Percentiles rank a stretch among this genome's conserved stretches.
These are phyloP conservation scores for Nelumbo lutea DNA, from an alignment of 164 flowering plant genomes.

Conservation along the genomic window DNA sequence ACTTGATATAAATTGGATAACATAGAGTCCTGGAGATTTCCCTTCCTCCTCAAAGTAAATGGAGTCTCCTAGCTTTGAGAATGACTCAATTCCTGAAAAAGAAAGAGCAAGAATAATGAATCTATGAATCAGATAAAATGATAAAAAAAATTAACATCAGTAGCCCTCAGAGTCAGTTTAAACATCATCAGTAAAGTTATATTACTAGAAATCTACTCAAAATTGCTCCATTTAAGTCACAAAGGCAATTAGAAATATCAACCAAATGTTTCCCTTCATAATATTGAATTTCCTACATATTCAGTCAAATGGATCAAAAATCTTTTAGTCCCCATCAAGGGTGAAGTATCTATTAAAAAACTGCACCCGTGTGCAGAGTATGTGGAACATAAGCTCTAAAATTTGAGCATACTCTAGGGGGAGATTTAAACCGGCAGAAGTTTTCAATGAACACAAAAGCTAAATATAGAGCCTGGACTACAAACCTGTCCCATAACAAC, in stretches of 20 bases:
- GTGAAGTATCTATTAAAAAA: too few relatives aligned
- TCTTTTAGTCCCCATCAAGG: too few relatives aligned
- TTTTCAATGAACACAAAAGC: not conserved
- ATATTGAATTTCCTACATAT: too few relatives aligned
- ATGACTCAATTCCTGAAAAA: slow-evolving; percentile 60
- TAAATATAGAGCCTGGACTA: not conserved
- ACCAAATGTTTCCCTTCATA: too few relatives aligned
- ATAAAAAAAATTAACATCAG: not conserved
- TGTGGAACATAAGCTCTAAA: too few relatives aligned
- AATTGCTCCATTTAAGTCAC: too few relatives aligned
- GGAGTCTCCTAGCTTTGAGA: slow-evolving; percentile 81
- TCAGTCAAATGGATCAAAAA: too few relatives aligned
- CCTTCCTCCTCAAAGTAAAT: slow-evolving; percentile 25
- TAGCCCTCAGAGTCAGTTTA: not conserved
- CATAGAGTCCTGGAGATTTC: slow-evolving; percentile 46
- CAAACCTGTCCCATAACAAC: slow-evolving; percentile 81
- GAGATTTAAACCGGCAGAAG: not conserved
- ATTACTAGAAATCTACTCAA: too few relatives aligned
- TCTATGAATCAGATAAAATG: not conserved
- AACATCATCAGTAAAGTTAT: not conserved
- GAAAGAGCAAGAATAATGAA: not conserved
- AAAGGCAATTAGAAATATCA: too few relatives aligned
- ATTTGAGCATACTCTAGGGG: too few relatives aligned
- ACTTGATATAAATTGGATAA: slow-evolving; percentile 83
- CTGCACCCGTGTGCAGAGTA: too few relatives aligned